phyloP scores from a whole-genome alignment of 129 eudicot genomes.

The Lonicera japonica region DNA sequence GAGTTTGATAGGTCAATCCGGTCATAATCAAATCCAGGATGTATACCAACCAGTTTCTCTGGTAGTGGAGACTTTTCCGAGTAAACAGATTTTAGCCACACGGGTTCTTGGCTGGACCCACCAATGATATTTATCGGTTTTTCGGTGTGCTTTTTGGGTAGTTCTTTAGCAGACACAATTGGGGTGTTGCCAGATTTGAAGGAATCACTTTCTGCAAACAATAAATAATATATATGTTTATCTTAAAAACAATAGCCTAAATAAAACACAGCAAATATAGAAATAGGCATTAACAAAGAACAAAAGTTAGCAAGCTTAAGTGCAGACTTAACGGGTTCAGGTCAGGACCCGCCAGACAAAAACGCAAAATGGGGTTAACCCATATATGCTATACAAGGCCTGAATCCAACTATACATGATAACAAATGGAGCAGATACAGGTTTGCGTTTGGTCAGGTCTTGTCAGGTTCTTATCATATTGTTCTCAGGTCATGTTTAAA shows the following conservation, averaged over 20 bases:
- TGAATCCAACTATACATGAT: too few species aligned
- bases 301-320: background rate
- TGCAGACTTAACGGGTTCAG: too few species aligned
- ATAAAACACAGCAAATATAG: background rate
- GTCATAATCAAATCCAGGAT: conserved; percentile 19
- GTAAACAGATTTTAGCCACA: conserved; percentile 50
- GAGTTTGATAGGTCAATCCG: conserved; percentile 13
- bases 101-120: conserved; percentile 45
- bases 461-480: too few species aligned
- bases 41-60: conserved; percentile 29
- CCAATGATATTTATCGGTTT: conserved; percentile 29
- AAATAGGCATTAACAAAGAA: background rate
- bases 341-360: too few species aligned
- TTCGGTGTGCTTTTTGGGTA: conserved; percentile 33
- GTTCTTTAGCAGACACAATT: conserved; percentile 38
- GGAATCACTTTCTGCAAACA: conserved; percentile 56
- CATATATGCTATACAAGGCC: too few species aligned
- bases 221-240: background rate
- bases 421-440: too few species aligned
- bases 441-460: too few species aligned
- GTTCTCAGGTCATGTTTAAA: too few species aligned
- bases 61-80: conserved; percentile 40
- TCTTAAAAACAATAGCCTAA: background rate
- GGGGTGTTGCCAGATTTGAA: conserved; percentile 37
- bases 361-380: too few species aligned